Conservation (phyloP, 345 rosid species). For the Populus ilicifolia region DNA sequence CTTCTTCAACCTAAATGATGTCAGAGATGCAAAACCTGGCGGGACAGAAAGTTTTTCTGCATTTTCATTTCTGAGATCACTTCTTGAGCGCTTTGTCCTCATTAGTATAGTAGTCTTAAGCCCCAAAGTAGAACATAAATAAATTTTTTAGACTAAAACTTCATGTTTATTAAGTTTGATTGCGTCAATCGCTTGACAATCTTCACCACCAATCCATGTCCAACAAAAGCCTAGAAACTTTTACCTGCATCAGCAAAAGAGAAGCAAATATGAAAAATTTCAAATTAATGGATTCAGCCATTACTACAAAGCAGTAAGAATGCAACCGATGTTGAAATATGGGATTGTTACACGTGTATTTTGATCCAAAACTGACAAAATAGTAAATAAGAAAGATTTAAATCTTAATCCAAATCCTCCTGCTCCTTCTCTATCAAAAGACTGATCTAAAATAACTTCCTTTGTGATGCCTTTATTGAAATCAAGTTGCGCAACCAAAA, state of each 20-base stretch:
- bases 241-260: neutral
- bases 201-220: neutral
- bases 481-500: too few relatives aligned
- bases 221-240: neutral
- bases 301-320: neutral
- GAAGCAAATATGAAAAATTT: neutral
- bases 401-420: neutral
- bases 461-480: too few relatives aligned
- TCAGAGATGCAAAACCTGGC: slow-evolving; percentile 43
- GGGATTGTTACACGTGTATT: neutral
- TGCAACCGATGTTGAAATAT: neutral
- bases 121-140: neutral
- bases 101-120: neutral
- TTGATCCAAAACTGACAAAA: neutral
- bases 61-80: neutral
- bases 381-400: neutral
- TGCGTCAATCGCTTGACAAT: neutral
- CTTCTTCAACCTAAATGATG: slow-evolving; percentile 43
- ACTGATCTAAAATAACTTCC: too few relatives aligned
- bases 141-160: neutral
- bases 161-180: neutral
- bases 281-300: neutral
- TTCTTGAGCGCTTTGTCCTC: slow-evolving; percentile 17
- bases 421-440: neutral
- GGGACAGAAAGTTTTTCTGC: slow-evolving; percentile 10